A percentile compares a stretch with the other conserved stretches of the same genome.
Conservation (phyloP, 2,329 filamentous ascomycete species). For the Zymoseptoria brevis region DNA sequence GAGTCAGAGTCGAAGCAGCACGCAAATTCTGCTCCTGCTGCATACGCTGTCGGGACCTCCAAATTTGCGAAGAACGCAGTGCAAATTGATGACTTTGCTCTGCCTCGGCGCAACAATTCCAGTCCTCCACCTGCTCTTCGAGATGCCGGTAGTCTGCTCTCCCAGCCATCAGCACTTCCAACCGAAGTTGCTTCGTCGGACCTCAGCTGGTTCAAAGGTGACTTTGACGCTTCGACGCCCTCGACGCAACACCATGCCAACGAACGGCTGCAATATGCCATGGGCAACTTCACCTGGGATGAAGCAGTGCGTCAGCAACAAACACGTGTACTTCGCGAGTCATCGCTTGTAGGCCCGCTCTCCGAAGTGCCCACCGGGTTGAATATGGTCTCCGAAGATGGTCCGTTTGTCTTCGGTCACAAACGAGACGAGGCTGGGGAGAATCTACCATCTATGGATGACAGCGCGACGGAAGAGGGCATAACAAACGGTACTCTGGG, state of each 20-base stretch:
- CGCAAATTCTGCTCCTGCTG: background rate
- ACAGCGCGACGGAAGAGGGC: background rate
- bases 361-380: background rate
- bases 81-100: background rate
- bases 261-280: background rate
- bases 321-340: background rate
- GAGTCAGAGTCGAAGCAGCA: background rate
- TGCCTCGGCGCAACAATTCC: background rate
- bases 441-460: background rate
- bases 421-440: background rate
- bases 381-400: background rate
- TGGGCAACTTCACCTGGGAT: background rate
- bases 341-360: background rate
- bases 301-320: background rate
- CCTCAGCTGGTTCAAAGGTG: background rate
- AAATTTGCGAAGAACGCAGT: background rate
- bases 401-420: background rate
- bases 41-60: background rate
- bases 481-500: background rate
- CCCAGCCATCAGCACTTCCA: background rate
- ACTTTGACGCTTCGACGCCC: background rate
- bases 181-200: background rate
- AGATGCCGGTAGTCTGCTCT: background rate
- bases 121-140: background rate
- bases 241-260: background rate